These are phyloP conservation scores for Rubroshorea leprosula DNA, from an alignment of 345 rosid species.

Conservation along the genomic window DNA sequence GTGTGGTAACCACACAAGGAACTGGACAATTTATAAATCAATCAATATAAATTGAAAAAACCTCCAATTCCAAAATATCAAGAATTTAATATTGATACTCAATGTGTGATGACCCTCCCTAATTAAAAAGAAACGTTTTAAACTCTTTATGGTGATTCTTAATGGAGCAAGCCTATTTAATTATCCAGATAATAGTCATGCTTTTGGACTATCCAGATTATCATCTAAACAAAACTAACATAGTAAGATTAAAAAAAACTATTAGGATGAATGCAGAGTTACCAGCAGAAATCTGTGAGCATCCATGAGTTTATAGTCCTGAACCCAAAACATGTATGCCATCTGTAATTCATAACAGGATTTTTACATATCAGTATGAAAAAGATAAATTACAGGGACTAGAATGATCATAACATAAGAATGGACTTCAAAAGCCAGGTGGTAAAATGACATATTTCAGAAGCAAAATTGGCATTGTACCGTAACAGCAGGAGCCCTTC, in stretches of 20 bases:
- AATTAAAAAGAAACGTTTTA: no score
- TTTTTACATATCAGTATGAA: neutral
- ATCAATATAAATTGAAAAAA: no score
- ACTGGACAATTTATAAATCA: no score
- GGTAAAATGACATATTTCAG: constrained; percentile 6
- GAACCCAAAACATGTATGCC: constrained; percentile 97
- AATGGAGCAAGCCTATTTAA: no score
- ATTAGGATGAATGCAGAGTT: constrained; percentile 21
- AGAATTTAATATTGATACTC: constrained; percentile 1
- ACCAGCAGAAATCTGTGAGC: constrained; percentile 76
- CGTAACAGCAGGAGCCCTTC: constrained; percentile 95
- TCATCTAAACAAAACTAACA: no score
- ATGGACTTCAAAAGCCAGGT: neutral
- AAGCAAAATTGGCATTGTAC: constrained; percentile 38
- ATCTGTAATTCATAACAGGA: constrained; percentile 42
- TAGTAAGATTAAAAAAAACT: neutral
- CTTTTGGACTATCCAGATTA: no score
- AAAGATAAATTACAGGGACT: neutral
- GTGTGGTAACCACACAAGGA: no score
- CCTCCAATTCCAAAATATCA: neutral
- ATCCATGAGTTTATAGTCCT: constrained; percentile 74
- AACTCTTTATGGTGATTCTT: no score
- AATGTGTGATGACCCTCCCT: neutral
- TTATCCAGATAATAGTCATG: constrained; percentile 16
- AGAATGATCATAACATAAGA: neutral